Conservation (phyloP, 306 rosid species). For the Quercus mongolica region DNA sequence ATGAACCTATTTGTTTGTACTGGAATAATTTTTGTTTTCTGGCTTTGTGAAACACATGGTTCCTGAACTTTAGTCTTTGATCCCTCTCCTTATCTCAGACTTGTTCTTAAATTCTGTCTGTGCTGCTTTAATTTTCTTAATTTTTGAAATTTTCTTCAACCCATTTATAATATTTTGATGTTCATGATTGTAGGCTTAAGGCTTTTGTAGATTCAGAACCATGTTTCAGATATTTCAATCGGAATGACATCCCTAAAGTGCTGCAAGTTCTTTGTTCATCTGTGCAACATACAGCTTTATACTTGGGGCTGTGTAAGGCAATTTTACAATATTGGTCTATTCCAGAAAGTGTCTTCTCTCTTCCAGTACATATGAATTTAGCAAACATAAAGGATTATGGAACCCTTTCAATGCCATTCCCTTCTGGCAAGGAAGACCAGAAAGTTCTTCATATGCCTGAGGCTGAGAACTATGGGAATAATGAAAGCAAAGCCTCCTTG, state of each 20-base stretch:
- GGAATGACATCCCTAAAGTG: slow-evolving; percentile 68
- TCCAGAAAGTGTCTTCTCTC: slow-evolving; percentile 48
- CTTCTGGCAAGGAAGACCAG: slow-evolving; percentile 28
- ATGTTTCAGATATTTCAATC: slow-evolving; percentile 68
- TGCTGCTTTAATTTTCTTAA: slow-evolving; percentile 1
- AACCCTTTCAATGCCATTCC: slow-evolving; percentile 16
- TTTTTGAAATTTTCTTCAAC: slow-evolving; percentile 7
- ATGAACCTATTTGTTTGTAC: background rate
- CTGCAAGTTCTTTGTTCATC: slow-evolving; percentile 62
- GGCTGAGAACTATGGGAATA: slow-evolving; percentile 20
- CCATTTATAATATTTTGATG: slow-evolving; percentile 22
- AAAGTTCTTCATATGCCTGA: slow-evolving; percentile 24
- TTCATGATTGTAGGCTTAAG: slow-evolving; percentile 66
- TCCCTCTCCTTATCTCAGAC: slow-evolving; percentile 1
- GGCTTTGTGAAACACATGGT: slow-evolving; percentile 11
- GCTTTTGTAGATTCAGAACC: slow-evolving; percentile 42
- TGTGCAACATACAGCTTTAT: slow-evolving; percentile 46
- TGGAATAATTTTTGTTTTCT: slow-evolving; percentile 15
- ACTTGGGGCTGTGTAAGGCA: slow-evolving; percentile 58
- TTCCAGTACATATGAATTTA: slow-evolving; percentile 30
- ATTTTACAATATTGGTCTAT: slow-evolving; percentile 65
- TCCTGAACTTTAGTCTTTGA: slow-evolving; percentile 11
- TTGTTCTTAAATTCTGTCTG: slow-evolving; percentile 2
- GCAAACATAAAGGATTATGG: slow-evolving; percentile 27
- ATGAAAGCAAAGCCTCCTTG: slow-evolving; percentile 26